Percentiles rank a stretch among this genome's conserved stretches.
Conservation (phyloP, 768 basidiomycete genomes). For the Tylopilus plumbeoviolaceoides region DNA sequence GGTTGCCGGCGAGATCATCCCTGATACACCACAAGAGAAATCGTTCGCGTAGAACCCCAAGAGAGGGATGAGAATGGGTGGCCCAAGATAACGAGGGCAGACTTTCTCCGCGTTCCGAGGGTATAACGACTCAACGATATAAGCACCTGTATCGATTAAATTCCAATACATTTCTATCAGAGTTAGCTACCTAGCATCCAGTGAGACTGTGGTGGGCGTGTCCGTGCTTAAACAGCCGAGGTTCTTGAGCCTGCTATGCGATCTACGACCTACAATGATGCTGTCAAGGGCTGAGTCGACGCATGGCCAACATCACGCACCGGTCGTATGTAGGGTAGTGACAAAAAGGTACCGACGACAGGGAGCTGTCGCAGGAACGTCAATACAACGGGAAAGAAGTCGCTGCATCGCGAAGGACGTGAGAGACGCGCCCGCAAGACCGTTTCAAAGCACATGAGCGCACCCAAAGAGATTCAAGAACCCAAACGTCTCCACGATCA, state of each 20-base stretch:
- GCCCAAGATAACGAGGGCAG: background rate
- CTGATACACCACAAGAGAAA: constrained; percentile 12
- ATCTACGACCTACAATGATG: constrained; percentile 58
- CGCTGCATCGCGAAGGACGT: constrained; percentile 45
- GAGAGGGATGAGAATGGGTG: constrained; percentile 5
- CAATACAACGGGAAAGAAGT: constrained; percentile 98
- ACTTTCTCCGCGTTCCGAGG: constrained; percentile 1
- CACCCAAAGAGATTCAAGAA: constrained; percentile 98
- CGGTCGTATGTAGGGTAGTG: constrained; percentile 80
- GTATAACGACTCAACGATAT: constrained; percentile 1
- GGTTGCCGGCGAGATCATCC: background rate
- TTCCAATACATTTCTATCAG: constrained; percentile 9
- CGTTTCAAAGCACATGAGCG: background rate
- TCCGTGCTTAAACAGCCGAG: constrained; percentile 54
- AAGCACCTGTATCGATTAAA: constrained; percentile 13
- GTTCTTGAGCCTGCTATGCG: constrained; percentile 76
- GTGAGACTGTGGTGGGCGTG: background rate
- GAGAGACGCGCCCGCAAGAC: background rate
- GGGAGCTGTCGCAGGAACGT: constrained; percentile 96
- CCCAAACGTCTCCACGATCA: constrained; percentile 92
- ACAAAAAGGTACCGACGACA: constrained; percentile 81
- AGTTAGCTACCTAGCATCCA: constrained; percentile 8
- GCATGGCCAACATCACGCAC: constrained; percentile 41
- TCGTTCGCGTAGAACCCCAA: constrained; percentile 11
- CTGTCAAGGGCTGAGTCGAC: constrained; percentile 5